Conservation (phyloP, 1,284 basidiomycete species). For the Ustilago esculenta region DNA sequence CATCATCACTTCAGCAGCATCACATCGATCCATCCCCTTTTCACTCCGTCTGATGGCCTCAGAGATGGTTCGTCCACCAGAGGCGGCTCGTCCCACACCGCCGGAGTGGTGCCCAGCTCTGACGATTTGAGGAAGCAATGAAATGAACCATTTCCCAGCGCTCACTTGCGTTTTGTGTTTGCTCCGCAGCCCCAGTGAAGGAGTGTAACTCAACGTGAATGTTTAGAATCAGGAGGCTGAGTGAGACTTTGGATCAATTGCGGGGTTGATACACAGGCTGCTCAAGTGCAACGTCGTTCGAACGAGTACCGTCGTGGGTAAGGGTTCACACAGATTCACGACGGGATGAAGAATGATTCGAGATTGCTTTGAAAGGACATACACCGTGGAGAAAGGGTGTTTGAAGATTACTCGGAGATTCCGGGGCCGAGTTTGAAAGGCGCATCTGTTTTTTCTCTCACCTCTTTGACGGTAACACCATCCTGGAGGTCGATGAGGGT, state of each 20-base stretch:
- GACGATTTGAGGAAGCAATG: constrained; percentile 3
- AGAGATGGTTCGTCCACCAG: constrained; percentile 53
- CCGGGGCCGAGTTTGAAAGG: constrained; percentile 72
- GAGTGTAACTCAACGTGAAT: too few relatives aligned
- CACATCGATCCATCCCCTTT: constrained; percentile 16
- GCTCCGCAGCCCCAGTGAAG: too few relatives aligned
- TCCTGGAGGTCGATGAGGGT: constrained; percentile 83
- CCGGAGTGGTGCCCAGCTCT: constrained; percentile 9
- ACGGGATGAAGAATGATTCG: too few relatives aligned
- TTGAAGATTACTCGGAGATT: constrained; percentile 12
- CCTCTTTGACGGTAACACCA: constrained; percentile 83
- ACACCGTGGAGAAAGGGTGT: not conserved
- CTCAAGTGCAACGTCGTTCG: too few relatives aligned
- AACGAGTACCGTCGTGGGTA: too few relatives aligned
- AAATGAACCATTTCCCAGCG: not conserved
- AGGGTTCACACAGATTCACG: too few relatives aligned
- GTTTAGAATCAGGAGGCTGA: too few relatives aligned
- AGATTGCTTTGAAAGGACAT: too few relatives aligned
- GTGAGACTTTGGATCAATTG: too few relatives aligned
- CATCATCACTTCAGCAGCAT: constrained; percentile 1
- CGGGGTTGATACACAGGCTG: too few relatives aligned
- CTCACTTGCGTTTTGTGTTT: not conserved
- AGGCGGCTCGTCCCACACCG: constrained; percentile 1
- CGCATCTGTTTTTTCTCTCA: constrained; percentile 83
- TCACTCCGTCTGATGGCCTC: constrained; percentile 28